Conservation (phyloP, 2,329 filamentous ascomycete genomes). For the Scedosporium aurantiacum region DNA sequence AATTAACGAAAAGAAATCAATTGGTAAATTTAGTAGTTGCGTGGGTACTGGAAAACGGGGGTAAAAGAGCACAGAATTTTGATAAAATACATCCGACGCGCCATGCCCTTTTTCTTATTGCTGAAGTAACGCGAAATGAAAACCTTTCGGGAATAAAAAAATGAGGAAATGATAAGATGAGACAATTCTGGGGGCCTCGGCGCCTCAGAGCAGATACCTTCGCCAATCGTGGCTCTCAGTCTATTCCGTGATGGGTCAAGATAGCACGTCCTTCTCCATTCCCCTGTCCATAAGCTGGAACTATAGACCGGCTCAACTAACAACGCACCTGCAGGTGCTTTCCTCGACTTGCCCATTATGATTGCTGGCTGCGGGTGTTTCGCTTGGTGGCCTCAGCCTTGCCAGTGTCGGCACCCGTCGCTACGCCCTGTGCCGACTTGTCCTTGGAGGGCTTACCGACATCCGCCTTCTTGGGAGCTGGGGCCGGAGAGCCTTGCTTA, state of each 20-base stretch:
- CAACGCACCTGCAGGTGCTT: constrained; percentile 1
- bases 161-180: not conserved
- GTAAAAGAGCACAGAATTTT: not conserved
- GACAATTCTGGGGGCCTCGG: not conserved
- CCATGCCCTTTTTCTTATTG: constrained; percentile 1
- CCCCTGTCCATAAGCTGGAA: no score
- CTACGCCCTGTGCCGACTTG: constrained; percentile 51
- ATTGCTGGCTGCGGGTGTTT: constrained; percentile 40
- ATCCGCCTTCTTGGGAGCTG: constrained; percentile 64
- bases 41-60: not conserved
- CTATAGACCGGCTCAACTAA: not conserved
- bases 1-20: not conserved
- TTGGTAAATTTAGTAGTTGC: not conserved
- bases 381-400: constrained; percentile 63
- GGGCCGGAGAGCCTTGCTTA: constrained; percentile 52
- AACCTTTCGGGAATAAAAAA: not conserved
- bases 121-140: not conserved
- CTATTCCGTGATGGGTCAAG: no score
- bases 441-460: constrained; percentile 47
- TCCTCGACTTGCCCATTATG: constrained; percentile 22
- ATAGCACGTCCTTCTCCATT: no score
- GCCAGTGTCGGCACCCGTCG: constrained; percentile 57
- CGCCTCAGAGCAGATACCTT: not conserved
- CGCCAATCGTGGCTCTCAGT: no score
- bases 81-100: constrained; percentile 5